These are phyloP conservation scores for Pestalotiopsis fici DNA, from an alignment of 2,329 filamentous ascomycete genomes.

Conservation along the genomic window DNA sequence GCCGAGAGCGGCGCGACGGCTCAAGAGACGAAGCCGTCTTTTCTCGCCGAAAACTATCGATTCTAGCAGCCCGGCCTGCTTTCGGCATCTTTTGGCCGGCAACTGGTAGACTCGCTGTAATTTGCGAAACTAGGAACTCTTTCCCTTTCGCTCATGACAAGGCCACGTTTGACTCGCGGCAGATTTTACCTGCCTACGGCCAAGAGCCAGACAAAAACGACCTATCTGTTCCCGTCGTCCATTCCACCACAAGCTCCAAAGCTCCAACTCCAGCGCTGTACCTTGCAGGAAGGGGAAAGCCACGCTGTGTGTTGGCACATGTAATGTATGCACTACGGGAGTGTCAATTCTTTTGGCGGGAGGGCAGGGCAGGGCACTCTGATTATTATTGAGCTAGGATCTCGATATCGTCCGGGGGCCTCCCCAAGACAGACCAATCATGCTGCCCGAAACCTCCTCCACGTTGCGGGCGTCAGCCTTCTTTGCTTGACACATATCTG, in stretches of 20 bases:
- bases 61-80: not conserved
- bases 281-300: conserved; percentile 5
- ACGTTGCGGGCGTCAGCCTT: conserved; percentile 2
- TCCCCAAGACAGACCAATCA: not conserved
- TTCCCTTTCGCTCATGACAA: not conserved
- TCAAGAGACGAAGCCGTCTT: conserved; percentile 2
- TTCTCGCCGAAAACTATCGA: conserved; percentile 9
- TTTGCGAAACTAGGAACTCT: not conserved
- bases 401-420: not conserved
- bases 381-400: not conserved
- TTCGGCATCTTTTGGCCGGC: not conserved
- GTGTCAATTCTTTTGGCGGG: not conserved
- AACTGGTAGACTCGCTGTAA: not conserved
- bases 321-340: not conserved
- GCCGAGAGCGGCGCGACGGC: not conserved
- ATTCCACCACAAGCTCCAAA: not conserved
- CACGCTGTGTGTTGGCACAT: not conserved
- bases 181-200: not conserved
- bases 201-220: too few species aligned
- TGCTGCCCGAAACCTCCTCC: not conserved
- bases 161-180: not conserved
- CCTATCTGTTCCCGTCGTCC: not conserved
- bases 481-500: not conserved
- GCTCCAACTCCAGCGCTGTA: not conserved
- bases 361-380: not conserved